Conservation (phyloP, 805 yeast genomes). For the Cyberlindnera americana region DNA sequence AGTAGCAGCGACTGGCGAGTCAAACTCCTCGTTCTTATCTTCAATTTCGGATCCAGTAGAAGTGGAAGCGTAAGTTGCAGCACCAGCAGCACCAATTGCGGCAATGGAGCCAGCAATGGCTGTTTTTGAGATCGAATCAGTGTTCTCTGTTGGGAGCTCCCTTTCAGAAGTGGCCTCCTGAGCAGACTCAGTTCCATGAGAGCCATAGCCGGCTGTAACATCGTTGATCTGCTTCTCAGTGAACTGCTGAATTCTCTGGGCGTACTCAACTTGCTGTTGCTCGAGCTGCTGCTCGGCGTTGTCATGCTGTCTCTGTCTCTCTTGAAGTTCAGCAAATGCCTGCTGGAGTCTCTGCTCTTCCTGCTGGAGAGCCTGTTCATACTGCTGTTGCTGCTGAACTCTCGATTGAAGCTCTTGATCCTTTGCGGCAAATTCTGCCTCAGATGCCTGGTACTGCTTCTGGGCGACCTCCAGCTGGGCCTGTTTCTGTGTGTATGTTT, state of each 20-base stretch:
- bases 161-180: no score
- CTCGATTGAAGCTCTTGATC: conserved; percentile 32
- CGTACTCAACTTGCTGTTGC: conserved; percentile 35
- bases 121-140: conserved; percentile 2
- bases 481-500: conserved; percentile 35
- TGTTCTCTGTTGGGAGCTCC: background rate
- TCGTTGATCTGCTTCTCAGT: conserved; percentile 38
- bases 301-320: conserved; percentile 35
- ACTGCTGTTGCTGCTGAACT: conserved; percentile 32
- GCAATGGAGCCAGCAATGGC: conserved; percentile 21
- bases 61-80: conserved; percentile 20
- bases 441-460: conserved; percentile 19
- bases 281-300: conserved; percentile 39
- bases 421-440: conserved; percentile 17
- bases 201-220: conserved; percentile 23
- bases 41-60: conserved; percentile 33
- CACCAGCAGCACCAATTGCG: conserved; percentile 26
- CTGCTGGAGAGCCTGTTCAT: conserved; percentile 34
- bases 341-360: conserved; percentile 35
- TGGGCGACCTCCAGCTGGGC: conserved; percentile 28
- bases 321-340: conserved; percentile 33
- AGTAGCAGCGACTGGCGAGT: conserved; percentile 22
- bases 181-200: conserved; percentile 15
- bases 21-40: conserved; percentile 23
- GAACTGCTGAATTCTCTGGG: conserved; percentile 36